These are phyloP conservation scores for Nematodospora anomalae DNA, from an alignment of 1,139 yeast species.

Conservation along the genomic window DNA sequence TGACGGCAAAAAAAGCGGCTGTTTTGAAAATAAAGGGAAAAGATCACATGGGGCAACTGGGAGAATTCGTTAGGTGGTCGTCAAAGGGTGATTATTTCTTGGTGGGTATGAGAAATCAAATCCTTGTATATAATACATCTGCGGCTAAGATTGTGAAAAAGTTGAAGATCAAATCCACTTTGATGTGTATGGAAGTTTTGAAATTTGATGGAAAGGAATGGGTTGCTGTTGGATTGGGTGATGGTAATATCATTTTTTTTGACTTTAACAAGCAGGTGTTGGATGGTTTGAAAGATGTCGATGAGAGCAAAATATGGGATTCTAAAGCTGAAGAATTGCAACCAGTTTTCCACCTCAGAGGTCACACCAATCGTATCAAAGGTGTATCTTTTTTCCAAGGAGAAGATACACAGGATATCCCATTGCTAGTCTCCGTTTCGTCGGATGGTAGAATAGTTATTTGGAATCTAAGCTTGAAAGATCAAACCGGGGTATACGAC, in stretches of 20 bases:
- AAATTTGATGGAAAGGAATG: conserved; percentile 50
- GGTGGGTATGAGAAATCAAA: conserved; percentile 68
- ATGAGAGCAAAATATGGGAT: conserved; percentile 30
- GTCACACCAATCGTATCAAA: conserved; percentile 86
- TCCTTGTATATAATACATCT: conserved; percentile 65
- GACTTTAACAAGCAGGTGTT: conserved; percentile 5
- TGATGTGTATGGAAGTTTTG: conserved; percentile 67
- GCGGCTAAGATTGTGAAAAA: conserved; percentile 59
- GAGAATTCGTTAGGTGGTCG: conserved; percentile 67
- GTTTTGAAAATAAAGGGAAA: conserved; percentile 70
- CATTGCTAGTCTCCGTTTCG: conserved; percentile 75
- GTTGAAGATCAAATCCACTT: conserved; percentile 50
- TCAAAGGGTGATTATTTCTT: conserved; percentile 62
- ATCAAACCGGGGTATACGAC: conserved; percentile 86
- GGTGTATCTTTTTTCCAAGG: conserved; percentile 60
- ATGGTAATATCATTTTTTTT: conserved; percentile 70
- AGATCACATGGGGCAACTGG: conserved; percentile 61
- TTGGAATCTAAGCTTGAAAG: conserved; percentile 72
- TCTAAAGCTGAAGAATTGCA: conserved; percentile 31
- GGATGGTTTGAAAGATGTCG: conserved; percentile 12
- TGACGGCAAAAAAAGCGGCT: conserved; percentile 97
- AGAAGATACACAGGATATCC: conserved; percentile 32
- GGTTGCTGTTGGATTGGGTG: conserved; percentile 65
- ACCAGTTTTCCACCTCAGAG: conserved; percentile 62
- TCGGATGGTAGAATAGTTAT: conserved; percentile 92